Conservation (phyloP, 306 rosid species). For the Citrullus colocynthis region DNA sequence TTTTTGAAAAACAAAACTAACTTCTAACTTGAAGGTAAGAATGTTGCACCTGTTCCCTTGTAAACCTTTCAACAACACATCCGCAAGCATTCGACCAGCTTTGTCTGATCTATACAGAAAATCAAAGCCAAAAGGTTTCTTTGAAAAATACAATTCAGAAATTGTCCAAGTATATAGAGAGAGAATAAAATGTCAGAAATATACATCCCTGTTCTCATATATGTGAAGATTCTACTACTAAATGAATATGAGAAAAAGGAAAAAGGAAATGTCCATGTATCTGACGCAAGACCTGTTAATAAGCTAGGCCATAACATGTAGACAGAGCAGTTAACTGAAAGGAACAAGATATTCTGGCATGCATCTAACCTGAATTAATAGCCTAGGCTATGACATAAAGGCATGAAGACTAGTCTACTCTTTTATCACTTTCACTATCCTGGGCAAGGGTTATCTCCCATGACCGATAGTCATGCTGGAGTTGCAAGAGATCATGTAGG, state of each 20-base stretch:
- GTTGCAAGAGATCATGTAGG: not conserved
- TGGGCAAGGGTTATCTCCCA: not conserved
- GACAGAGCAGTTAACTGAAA: not conserved
- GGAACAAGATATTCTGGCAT: not conserved
- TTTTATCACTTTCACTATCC: not conserved
- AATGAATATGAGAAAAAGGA: not conserved
- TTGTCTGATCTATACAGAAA: constrained; percentile 36
- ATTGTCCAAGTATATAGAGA: not conserved
- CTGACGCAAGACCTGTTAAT: not conserved
- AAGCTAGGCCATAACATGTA: not conserved
- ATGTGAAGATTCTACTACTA: not conserved
- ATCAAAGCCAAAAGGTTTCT: not conserved
- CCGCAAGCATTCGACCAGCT: constrained; percentile 41
- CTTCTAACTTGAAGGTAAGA: not conserved
- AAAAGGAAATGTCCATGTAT: not conserved
- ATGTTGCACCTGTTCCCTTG: constrained; percentile 36
- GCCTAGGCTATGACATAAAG: not conserved
- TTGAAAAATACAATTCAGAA: not conserved
- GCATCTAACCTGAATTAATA: not conserved
- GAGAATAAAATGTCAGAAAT: not conserved
- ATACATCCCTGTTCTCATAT: not conserved
- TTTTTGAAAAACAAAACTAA: not conserved
- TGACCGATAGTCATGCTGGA: not conserved
- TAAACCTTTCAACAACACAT: constrained; percentile 28
- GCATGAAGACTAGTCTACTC: not conserved